Evolutionary conservation across 164 flowering plant genomes (phyloP).

Genomic region (Macadamia tetraphylla): DNA sequence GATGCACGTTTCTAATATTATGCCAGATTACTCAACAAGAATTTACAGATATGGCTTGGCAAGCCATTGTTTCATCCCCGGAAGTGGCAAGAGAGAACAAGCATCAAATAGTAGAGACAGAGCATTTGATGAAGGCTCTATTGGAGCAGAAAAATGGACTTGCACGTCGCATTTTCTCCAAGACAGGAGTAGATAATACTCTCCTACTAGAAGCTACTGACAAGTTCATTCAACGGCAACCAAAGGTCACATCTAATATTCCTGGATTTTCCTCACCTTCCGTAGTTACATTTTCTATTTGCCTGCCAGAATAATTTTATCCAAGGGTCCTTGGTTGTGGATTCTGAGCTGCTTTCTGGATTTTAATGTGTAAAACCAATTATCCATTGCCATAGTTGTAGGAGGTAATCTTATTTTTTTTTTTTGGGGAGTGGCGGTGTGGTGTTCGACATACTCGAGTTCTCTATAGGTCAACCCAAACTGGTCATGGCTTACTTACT

Average conservation of each 20-base stretch:
- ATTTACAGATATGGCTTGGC: constrained; percentile 99
- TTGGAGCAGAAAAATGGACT: constrained; percentile 98
- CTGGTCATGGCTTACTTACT: no score
- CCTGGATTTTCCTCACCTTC: no score
- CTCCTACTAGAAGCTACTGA: constrained; percentile 89
- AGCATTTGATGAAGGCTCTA: constrained; percentile 87
- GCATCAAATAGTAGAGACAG: constrained; percentile 98
- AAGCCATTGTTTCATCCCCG: constrained; percentile 83
- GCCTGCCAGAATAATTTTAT: no score
- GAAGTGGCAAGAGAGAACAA: constrained; percentile 92
- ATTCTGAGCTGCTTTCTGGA: no score
- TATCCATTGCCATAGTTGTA: no score
- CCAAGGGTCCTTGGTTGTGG: no score
- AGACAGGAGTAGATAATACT: constrained; percentile 81
- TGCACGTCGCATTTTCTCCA: constrained; percentile 88
- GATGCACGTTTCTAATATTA: neutral
- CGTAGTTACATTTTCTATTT: no score
- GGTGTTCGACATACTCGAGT: no score
- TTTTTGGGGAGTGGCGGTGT: no score
- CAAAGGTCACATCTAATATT: constrained; percentile 49
- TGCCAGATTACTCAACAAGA: constrained; percentile 88
- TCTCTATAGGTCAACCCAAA: no score
- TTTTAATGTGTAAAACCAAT: no score
- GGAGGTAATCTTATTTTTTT: no score
- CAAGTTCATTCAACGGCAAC: constrained; percentile 79